Evolutionary conservation across 306 rosid genomes (phyloP), one percentile per base, ranked within the genome.

Genomic region (Lathyrus tuberosus): DNA sequence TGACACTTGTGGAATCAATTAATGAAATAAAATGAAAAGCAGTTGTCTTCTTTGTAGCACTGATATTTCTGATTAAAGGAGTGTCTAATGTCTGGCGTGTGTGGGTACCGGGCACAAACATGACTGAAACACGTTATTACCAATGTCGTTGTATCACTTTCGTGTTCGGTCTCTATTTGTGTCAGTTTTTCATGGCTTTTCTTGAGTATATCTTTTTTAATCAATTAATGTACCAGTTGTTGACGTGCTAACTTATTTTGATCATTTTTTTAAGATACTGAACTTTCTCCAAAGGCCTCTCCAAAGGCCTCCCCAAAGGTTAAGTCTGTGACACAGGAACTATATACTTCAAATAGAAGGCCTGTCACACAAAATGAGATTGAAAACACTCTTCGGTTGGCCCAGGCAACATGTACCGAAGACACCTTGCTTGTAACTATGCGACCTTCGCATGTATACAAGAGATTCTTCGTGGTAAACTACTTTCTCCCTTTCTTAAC

Each of bases 391-490:
- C 43, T 67, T 33, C 33, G 10, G 49, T 67, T 82, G 80, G 96
- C 94, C 8, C 69, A 75, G 65, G 86, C 69, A 66, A 83, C 79
- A 35, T 69, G 86, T 35, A 73, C 72, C 3, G 15, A 47, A 1
- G 64, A 69, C 13, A 71, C 81, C 30, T 61, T 84, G 53, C 37
- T 10, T 44, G 43, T 90, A 44, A 66, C 81, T 18, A 87, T 90
- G 94, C 84, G 80, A 66, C 89, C 94, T 12, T 35, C 89, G 0
- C 86, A 90, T 26, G 89, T 87, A 7, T 86, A 84, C 85, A 85
- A 67, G 83, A 80, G 89, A 82, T 87, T 84, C 88, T 86, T 2
- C 16, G 62, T 86, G 96, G 96, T 90, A 84, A 84, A 41, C 6
- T 5, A 13, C 40, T 72, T 26, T 66, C 62, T 78, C 46, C n/a